phyloP scores from a whole-genome alignment of 257 asterid species.

The Solanum ahanhuiri region DNA sequence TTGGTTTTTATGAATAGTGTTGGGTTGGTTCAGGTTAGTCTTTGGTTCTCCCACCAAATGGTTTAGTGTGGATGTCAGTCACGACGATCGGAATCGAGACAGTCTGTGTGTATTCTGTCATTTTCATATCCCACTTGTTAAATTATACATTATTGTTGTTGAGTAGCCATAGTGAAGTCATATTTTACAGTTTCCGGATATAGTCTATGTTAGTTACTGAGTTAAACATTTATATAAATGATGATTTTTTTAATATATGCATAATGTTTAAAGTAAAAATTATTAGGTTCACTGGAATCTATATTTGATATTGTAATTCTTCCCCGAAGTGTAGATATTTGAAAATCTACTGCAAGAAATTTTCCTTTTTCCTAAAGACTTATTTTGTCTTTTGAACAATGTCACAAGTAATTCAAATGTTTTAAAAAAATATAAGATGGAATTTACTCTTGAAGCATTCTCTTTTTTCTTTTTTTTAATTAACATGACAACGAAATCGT shows the following conservation, averaged over 20 bases:
- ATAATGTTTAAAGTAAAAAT: neutral
- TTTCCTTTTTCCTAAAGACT: neutral
- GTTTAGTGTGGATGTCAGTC: neutral
- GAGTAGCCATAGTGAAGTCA: neutral
- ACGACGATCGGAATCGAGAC: rapidly evolving
- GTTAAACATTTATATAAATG: neutral
- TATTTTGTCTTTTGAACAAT: neutral
- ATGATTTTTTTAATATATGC: neutral
- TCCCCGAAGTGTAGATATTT: neutral
- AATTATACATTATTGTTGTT: neutral
- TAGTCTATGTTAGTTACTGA: neutral
- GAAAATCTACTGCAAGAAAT: neutral
- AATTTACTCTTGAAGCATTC: neutral
- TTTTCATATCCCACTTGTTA: neutral
- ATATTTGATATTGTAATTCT: neutral
- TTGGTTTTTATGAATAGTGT: neutral
- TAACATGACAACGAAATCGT: neutral
- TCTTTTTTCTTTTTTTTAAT: neutral
- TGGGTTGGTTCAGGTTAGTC: neutral
- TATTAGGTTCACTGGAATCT: neutral
- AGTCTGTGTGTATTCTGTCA: neutral
- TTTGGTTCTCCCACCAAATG: neutral
- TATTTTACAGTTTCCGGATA: neutral
- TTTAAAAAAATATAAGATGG: neutral
- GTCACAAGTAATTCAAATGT: neutral